Percentiles rank a stretch among this genome's conserved stretches.
Evolutionary conservation across 2,329 filamentous ascomycete species (phyloP).

Genomic region (Aspergillus sp.): DNA sequence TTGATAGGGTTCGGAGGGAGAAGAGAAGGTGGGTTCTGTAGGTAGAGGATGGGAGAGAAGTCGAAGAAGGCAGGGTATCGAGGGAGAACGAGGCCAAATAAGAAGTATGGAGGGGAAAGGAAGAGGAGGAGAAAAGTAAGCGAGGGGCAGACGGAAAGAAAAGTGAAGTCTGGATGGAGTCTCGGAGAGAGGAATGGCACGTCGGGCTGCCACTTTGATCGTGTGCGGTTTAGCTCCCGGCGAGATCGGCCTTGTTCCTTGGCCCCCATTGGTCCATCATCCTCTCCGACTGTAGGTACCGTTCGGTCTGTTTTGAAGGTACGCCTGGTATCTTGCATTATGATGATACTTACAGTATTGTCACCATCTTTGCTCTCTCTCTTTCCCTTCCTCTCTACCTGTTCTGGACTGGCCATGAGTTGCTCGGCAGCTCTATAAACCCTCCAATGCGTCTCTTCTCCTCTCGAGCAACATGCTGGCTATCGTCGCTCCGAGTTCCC

Average conservation of each 20-base stretch:
- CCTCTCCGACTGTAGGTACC: background rate
- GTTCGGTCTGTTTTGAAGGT: background rate
- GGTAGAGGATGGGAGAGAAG: background rate
- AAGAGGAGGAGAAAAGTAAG: conserved; percentile 3
- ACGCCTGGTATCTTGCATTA: too few species aligned
- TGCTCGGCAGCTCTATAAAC: too few species aligned
- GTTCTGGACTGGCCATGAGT: background rate
- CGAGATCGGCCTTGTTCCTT: conserved; percentile 15
- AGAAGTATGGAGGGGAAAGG: background rate
- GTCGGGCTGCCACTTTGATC: background rate
- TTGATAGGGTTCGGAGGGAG: background rate
- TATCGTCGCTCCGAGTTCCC: conserved; percentile 17
- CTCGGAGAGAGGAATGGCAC: background rate
- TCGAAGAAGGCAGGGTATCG: background rate
- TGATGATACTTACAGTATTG: too few species aligned
- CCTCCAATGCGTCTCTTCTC: conserved; percentile 11
- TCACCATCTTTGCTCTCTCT: background rate
- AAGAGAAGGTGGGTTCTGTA: background rate
- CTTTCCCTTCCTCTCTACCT: conserved; percentile 28
- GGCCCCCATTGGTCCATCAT: background rate
- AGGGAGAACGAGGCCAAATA: background rate
- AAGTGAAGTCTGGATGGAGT: conserved; percentile 5
- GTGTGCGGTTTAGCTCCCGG: conserved; percentile 20
- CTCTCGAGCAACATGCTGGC: conserved; percentile 23
- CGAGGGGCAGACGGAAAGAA: conserved; percentile 3